Base-by-base conservation (phyloP, 2,329 filamentous ascomycete species). In the Trichophyton simii region DNA sequence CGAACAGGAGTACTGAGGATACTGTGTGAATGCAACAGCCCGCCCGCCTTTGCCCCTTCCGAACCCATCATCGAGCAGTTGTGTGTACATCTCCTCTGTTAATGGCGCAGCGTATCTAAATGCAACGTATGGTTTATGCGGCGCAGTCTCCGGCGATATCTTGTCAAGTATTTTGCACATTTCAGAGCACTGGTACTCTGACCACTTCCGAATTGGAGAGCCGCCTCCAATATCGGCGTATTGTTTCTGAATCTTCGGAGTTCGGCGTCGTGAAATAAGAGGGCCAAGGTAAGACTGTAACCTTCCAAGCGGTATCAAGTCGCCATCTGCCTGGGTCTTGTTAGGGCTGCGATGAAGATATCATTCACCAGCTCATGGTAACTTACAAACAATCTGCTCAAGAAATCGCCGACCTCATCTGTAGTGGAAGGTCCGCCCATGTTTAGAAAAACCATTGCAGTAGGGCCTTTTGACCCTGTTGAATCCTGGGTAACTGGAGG, bases 191-290 rank as follows among this genome's bases (percentile, higher is more conserved):
- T 99, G 94, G 71, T 94, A 86, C 75, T 99, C 94, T 25, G 91
- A 95, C 95, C 95, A 99, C 74, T 95, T 95, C 67, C 92, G 86
- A 72, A 99, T 99, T 1, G 94, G 94, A 20, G 91, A 97, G n/a
- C 94, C 94, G 64, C 94, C 94, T 63, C 94, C 94, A 71, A 99
- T 99, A 61, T 87, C 91, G 18, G 88, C 83, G 72, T 99, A 99
- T 73, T 99, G 95, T 72, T 96, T 88, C 75, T 95, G 82, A 65
- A 99, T 99, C 78, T 97, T 99, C 31, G 94, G 91, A 0, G 94
- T 99, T 71, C 94, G 83, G 68, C 92, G 84, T 59, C 82, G 83
- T 20, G 92, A 88, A 67, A 99, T 92, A 58, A 96, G 78, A 15
- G 91, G 90, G 1, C 92, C 94, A 36, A 99, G 79, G 73, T 97